Percentiles rank a stretch among this genome's conserved stretches.
phyloP scores from a whole-genome alignment of 306 rosid genomes.

The Fagus crenata region DNA sequence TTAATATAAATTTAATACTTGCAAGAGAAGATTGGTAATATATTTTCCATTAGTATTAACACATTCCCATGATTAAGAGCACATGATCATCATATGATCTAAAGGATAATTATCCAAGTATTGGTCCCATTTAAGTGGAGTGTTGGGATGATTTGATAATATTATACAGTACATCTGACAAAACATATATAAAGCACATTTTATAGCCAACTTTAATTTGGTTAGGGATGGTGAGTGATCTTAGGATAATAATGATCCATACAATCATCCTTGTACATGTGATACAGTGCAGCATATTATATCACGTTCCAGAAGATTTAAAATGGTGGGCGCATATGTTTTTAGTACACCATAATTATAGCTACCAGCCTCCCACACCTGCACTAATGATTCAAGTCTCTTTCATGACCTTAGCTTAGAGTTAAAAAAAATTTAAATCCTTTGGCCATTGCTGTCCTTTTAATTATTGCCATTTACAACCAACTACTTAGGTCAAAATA shows the following conservation, averaged over 20 bases:
- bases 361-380: constrained; percentile 38
- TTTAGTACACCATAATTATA: constrained; percentile 41
- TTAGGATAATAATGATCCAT: background rate
- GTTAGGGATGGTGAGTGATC: background rate
- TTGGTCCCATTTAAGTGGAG: no score
- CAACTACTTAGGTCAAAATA: no score
- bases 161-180: no score
- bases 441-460: constrained; percentile 34
- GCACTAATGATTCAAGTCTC: constrained; percentile 42
- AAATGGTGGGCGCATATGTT: constrained; percentile 43
- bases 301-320: constrained; percentile 16
- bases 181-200: no score
- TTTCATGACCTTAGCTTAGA: constrained; percentile 27
- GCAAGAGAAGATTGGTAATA: no score
- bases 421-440: constrained; percentile 19
- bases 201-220: no score
- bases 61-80: no score
- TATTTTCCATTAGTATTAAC: no score
- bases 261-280: constrained; percentile 2
- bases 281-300: background rate
- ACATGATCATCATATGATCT: no score
- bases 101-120: no score
- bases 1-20: no score
- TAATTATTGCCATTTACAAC: background rate
- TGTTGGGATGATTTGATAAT: no score